Percentiles rank a stretch among this genome's conserved stretches.
Evolutionary conservation across 1,284 basidiomycete genomes (phyloP).

Genomic region (Tremellales sp.): DNA sequence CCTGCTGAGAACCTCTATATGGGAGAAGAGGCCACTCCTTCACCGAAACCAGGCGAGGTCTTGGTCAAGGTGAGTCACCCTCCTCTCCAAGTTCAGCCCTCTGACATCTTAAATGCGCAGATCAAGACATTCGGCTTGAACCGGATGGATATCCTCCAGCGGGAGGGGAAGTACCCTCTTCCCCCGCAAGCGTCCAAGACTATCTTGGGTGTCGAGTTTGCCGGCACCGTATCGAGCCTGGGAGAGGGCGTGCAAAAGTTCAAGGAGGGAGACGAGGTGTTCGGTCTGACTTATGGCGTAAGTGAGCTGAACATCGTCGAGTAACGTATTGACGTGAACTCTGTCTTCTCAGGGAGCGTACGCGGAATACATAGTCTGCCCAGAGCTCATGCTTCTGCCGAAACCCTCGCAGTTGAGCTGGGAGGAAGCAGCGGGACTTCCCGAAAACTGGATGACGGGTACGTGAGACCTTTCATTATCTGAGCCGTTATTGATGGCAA

Average conservation of each 20-base stretch:
- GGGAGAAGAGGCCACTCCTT: slow-evolving; percentile 59
- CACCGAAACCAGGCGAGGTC: slow-evolving; percentile 61
- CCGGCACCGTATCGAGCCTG: slow-evolving; percentile 63
- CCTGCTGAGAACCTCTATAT: slow-evolving; percentile 74
- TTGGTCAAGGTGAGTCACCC: slow-evolving; percentile 64
- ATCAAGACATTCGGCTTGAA: slow-evolving; percentile 72
- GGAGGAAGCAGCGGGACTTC: slow-evolving; percentile 78
- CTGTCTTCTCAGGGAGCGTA: slow-evolving; percentile 68
- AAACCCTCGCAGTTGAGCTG: slow-evolving; percentile 76
- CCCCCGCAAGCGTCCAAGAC: slow-evolving; percentile 68
- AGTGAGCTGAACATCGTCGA: slow-evolving; percentile 25
- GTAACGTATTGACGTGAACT: not conserved
- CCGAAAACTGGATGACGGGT: slow-evolving; percentile 84
- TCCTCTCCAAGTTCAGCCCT: not conserved
- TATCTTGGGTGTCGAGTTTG: slow-evolving; percentile 90
- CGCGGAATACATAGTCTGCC: slow-evolving; percentile 76
- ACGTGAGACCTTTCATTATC: slow-evolving; percentile 16
- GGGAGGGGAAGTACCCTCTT: slow-evolving; percentile 68
- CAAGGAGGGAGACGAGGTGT: slow-evolving; percentile 77
- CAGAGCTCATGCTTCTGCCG: slow-evolving; percentile 63
- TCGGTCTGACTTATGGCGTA: slow-evolving; percentile 71
- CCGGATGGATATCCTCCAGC: slow-evolving; percentile 77
- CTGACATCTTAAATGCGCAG: slow-evolving; percentile 14
- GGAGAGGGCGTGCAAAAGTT: slow-evolving; percentile 58
- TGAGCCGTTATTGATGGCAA: not conserved